These are phyloP conservation scores for Phaeosphaeriaceae sp. DNA, from an alignment of 2,329 filamentous ascomycete genomes.

Conservation along the genomic window DNA sequence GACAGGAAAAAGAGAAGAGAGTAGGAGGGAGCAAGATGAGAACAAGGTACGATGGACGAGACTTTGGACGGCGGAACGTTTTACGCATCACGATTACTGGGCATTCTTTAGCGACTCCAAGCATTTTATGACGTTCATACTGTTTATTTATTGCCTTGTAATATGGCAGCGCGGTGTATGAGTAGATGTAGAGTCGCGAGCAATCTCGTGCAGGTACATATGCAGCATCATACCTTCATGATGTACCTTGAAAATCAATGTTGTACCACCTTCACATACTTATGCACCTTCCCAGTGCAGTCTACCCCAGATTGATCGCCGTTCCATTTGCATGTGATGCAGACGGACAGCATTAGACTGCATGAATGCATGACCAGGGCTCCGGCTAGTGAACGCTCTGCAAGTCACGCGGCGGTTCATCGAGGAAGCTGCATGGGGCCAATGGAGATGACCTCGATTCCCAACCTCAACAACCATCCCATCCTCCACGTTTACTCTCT, in stretches of 20 bases:
- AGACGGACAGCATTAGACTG: not conserved
- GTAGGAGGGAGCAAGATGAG: not conserved
- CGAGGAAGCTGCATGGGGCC: constrained; percentile 1
- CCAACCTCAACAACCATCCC: not conserved
- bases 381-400: not conserved
- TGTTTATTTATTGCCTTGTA: not conserved
- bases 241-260: not conserved
- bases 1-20: no score
- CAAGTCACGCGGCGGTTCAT: constrained; percentile 1
- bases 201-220: not conserved
- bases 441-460: not conserved
- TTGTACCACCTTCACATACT: not conserved
- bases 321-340: not conserved
- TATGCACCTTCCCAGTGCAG: not conserved
- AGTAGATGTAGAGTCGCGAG: not conserved
- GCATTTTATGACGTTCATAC: not conserved
- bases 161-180: not conserved
- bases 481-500: not conserved
- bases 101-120: not conserved
- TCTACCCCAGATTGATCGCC: not conserved
- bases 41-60: no score
- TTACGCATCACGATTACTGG: not conserved
- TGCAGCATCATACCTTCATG: not conserved
- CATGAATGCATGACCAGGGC: not conserved
- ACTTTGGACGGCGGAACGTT: no score